A percentile compares a stretch with the other conserved stretches of the same genome.
Conservation (phyloP, 2,329 filamentous ascomycete species). For the Davidsoniella australis region DNA sequence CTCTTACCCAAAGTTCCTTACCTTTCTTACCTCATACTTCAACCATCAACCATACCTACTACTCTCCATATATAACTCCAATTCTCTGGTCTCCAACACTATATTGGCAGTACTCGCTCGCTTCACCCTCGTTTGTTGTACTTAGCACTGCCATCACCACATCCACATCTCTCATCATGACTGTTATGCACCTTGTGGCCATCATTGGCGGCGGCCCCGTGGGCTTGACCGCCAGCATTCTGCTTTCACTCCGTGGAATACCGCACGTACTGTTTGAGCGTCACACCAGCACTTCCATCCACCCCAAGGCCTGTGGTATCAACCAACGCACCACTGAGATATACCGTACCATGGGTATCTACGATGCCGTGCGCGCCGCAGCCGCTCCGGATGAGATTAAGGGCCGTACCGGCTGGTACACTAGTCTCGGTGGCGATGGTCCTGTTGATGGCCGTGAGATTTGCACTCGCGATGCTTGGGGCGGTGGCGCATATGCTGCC, state of each 20-base stretch:
- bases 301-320: constrained; percentile 7
- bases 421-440: neutral
- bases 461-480: constrained; percentile 4
- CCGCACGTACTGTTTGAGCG: constrained; percentile 7
- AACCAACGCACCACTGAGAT: constrained; percentile 8
- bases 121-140: constrained; percentile 12
- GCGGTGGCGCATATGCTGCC: constrained; percentile 3
- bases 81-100: neutral
- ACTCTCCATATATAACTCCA: neutral
- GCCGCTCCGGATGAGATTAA: constrained; percentile 6
- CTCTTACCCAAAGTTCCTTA: no score
- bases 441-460: constrained; percentile 3
- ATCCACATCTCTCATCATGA: neutral
- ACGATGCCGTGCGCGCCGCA: constrained; percentile 1
- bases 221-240: constrained; percentile 3
- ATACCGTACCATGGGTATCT: constrained; percentile 6
- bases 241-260: constrained; percentile 5
- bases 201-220: constrained; percentile 8
- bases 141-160: constrained; percentile 15
- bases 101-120: constrained; percentile 13
- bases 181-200: neutral
- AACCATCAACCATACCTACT: no score
- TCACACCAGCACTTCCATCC: constrained; percentile 6
- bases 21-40: no score
- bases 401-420: constrained; percentile 9